Evolutionary conservation across 2,329 filamentous ascomycete species (phyloP).

Genomic region (Aspergillus ochraceoroseus): DNA sequence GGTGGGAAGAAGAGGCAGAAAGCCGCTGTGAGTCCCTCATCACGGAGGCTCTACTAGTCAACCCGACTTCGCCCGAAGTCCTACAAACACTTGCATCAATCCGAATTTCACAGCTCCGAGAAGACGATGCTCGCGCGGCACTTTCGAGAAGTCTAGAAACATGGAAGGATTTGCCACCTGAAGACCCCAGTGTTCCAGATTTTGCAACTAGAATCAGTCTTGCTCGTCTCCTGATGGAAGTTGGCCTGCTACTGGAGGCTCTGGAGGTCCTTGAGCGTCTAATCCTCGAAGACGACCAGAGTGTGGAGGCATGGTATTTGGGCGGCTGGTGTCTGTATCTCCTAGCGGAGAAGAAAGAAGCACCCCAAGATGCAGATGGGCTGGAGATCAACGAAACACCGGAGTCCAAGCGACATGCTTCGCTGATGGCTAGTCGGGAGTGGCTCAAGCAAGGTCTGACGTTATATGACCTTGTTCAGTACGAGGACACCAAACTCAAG

Average conservation of each 20-base stretch:
- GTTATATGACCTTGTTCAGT: conserved; percentile 72
- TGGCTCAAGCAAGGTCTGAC: conserved; percentile 79
- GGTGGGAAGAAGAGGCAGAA: conserved; percentile 84
- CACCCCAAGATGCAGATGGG: conserved; percentile 33
- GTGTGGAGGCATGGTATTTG: conserved; percentile 94
- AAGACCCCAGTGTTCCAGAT: conserved; percentile 69
- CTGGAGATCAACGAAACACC: conserved; percentile 31
- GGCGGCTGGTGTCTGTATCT: conserved; percentile 90
- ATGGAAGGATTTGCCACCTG: conserved; percentile 73
- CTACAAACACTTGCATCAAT: conserved; percentile 93
- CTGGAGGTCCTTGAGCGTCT: conserved; percentile 79
- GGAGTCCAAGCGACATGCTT: conserved; percentile 54
- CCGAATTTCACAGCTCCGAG: conserved; percentile 76
- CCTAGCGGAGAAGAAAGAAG: conserved; percentile 47
- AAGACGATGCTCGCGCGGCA: conserved; percentile 74
- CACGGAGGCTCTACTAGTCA: conserved; percentile 82
- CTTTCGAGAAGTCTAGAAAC: conserved; percentile 72
- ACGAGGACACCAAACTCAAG: conserved; percentile 53
- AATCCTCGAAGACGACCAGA: conserved; percentile 82
- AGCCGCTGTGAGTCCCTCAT: conserved; percentile 78
- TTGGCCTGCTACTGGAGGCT: conserved; percentile 77
- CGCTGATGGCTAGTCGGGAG: conserved; percentile 69
- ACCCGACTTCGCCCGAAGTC: conserved; percentile 77
- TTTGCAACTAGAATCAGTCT: conserved; percentile 83
- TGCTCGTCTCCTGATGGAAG: conserved; percentile 81